Conservation (phyloP, 768 basidiomycete genomes). For the Pisolithus albus region DNA sequence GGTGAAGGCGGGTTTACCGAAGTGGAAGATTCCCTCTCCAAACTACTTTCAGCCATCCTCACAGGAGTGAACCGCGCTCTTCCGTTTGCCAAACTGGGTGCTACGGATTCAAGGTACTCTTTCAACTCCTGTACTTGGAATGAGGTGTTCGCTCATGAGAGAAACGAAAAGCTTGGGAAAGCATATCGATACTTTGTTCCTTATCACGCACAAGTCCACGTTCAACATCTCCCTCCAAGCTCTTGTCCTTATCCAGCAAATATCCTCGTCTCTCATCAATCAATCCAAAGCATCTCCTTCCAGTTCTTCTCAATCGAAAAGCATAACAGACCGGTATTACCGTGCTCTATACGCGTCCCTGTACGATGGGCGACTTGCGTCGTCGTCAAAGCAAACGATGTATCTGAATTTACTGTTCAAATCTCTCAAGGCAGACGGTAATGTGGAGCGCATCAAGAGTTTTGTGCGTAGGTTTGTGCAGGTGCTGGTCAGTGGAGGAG, state of each 20-base stretch:
- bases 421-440: constrained; percentile 65
- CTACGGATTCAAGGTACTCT: constrained; percentile 55
- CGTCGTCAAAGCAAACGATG: constrained; percentile 91
- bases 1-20: constrained; percentile 66
- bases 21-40: constrained; percentile 74
- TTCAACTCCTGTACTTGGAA: too few relatives aligned
- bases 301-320: constrained; percentile 34
- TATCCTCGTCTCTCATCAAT: constrained; percentile 49
- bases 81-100: constrained; percentile 83
- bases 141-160: background rate
- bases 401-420: constrained; percentile 94
- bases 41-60: constrained; percentile 81
- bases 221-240: constrained; percentile 97
- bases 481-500: constrained; percentile 60
- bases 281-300: constrained; percentile 36
- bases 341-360: constrained; percentile 87
- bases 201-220: constrained; percentile 90
- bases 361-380: constrained; percentile 70
- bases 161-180: constrained; percentile 53
- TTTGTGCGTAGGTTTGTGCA: constrained; percentile 82
- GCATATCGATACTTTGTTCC: constrained; percentile 90
- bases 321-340: constrained; percentile 62
- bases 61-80: constrained; percentile 94
- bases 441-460: constrained; percentile 61
- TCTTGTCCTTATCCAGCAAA: constrained; percentile 81